Percentiles rank a stretch among this genome's conserved stretches.
Conservation (phyloP, 1,284 basidiomycete genomes). For the Inonotus obliquus region DNA sequence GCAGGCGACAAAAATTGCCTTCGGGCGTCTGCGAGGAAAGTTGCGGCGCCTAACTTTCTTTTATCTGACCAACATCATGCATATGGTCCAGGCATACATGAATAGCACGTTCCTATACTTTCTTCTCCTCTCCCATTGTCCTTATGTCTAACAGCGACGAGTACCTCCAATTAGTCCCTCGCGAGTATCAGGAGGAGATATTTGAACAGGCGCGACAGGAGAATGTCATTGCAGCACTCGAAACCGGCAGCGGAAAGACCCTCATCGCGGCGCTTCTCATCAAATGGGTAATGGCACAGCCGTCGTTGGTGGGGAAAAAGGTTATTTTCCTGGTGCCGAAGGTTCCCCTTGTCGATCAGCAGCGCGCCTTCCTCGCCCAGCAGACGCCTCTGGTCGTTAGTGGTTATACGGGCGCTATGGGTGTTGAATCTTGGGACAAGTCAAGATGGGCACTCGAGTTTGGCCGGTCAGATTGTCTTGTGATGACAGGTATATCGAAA, state of each 20-base stretch:
- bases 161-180: constrained; percentile 36
- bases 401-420: constrained; percentile 63
- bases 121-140: not conserved
- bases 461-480: constrained; percentile 62
- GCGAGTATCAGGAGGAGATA: constrained; percentile 70
- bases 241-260: constrained; percentile 80
- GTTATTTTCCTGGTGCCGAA: constrained; percentile 78
- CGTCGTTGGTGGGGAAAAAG: constrained; percentile 43
- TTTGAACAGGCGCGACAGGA: constrained; percentile 62
- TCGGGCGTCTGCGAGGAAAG: not conserved
- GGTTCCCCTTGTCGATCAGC: constrained; percentile 78
- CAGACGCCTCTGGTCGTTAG: constrained; percentile 62
- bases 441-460: constrained; percentile 62
- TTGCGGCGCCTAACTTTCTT: not conserved
- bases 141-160: constrained; percentile 10
- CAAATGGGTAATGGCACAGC: constrained; percentile 60
- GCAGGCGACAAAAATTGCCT: no score
- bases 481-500: constrained; percentile 64
- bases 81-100: not conserved
- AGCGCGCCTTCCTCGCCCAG: constrained; percentile 60
- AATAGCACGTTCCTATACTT: not conserved
- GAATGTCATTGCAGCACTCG: constrained; percentile 75
- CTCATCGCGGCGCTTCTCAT: constrained; percentile 76
- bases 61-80: not conserved
- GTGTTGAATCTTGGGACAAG: constrained; percentile 65